Conservation (phyloP, 257 asterid species). For the Eustoma russellianum region DNA sequence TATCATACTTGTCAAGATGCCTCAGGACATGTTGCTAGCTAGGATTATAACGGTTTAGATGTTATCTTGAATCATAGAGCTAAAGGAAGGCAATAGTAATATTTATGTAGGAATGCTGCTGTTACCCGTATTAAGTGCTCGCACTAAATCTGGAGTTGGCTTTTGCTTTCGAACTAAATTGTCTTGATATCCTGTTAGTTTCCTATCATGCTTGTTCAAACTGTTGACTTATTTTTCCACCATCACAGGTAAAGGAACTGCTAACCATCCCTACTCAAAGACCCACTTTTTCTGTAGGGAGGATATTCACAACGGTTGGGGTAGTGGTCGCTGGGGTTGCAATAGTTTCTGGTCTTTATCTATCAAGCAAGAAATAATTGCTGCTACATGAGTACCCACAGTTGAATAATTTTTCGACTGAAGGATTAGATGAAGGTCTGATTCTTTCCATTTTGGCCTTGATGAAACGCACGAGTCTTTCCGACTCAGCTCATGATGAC, state of each 20-base stretch:
- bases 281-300: slow-evolving; percentile 21
- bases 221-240: slow-evolving; percentile 3
- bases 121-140: too few species aligned
- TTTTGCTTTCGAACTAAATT: too few species aligned
- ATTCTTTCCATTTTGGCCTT: neutral
- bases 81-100: too few species aligned
- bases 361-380: slow-evolving; percentile 56
- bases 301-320: slow-evolving; percentile 46
- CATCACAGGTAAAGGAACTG: slow-evolving; percentile 46
- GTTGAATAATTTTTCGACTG: neutral
- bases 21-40: too few species aligned
- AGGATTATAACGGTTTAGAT: too few species aligned
- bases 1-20: too few species aligned
- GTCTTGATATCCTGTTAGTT: too few species aligned
- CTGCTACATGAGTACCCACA: neutral
- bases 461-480: too few species aligned
- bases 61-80: too few species aligned
- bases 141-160: too few species aligned
- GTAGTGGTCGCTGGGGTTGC: slow-evolving; percentile 66
- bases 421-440: neutral
- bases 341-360: slow-evolving; percentile 52
- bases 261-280: slow-evolving; percentile 38
- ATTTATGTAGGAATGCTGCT: too few species aligned
- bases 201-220: neutral
- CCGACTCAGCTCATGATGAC: too few species aligned